A percentile compares a stretch with the other conserved stretches of the same genome.
Conservation (phyloP, 2,329 filamentous ascomycete genomes). For the Fusarium abutilonis region DNA sequence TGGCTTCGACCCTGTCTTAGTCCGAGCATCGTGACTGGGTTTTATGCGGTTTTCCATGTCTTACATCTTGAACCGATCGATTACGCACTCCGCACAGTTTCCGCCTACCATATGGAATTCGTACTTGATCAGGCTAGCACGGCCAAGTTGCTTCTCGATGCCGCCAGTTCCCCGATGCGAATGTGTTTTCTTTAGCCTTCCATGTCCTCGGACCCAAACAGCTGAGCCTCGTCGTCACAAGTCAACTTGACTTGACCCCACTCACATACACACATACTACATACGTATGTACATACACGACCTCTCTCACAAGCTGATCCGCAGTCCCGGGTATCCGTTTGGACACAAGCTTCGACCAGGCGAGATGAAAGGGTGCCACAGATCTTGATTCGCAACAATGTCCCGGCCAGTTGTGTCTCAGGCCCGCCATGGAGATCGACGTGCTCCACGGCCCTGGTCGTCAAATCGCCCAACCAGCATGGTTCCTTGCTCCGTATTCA, state of each 20-base stretch:
- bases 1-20: slow-evolving; percentile 30
- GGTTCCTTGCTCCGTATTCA: slow-evolving; percentile 41
- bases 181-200: slow-evolving; percentile 23
- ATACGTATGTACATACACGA: slow-evolving; percentile 2
- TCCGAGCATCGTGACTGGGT: slow-evolving; percentile 36
- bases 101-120: slow-evolving; percentile 29
- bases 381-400: slow-evolving; percentile 53
- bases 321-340: slow-evolving; percentile 37
- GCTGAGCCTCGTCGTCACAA: slow-evolving; percentile 40
- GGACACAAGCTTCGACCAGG: slow-evolving; percentile 47
- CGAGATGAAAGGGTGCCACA: slow-evolving; percentile 54
- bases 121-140: slow-evolving; percentile 23
- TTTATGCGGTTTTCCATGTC: slow-evolving; percentile 41
- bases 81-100: slow-evolving; percentile 40
- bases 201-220: slow-evolving; percentile 23
- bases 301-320: slow-evolving; percentile 28
- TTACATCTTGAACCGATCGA: slow-evolving; percentile 41
- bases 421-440: slow-evolving; percentile 34
- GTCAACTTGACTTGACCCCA: slow-evolving; percentile 4
- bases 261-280: slow-evolving; percentile 9
- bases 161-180: slow-evolving; percentile 21
- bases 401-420: slow-evolving; percentile 47
- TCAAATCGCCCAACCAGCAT: slow-evolving; percentile 44
- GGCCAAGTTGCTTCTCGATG: slow-evolving; percentile 17
- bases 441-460: slow-evolving; percentile 36